A percentile compares a stretch with the other conserved stretches of the same genome.
Evolutionary conservation across 2,329 filamentous ascomycete species (phyloP).

Genomic region (Penicillium sp.): DNA sequence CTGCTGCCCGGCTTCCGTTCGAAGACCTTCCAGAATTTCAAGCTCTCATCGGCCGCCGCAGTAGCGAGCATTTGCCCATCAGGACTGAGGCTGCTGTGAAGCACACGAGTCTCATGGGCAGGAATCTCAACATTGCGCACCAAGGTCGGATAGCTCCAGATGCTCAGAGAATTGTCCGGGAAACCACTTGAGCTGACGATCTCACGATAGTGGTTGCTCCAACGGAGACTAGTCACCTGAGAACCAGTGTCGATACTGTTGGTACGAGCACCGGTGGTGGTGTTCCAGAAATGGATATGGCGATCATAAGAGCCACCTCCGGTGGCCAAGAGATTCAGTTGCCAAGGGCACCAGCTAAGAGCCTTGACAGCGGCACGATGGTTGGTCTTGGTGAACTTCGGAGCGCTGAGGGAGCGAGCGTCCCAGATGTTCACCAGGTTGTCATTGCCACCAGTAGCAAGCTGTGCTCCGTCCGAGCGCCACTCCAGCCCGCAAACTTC

Average conservation of each 20-base stretch:
- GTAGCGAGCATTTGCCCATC: conserved; percentile 98
- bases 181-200: conserved; percentile 97
- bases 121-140: conserved; percentile 98
- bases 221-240: conserved; percentile 93
- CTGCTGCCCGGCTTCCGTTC: conserved; percentile 90
- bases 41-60: conserved; percentile 90
- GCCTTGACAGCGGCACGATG: conserved; percentile 99
- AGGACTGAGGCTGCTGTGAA: conserved; percentile 95
- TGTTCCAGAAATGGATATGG: conserved; percentile 99
- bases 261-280: conserved; percentile 92
- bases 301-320: conserved; percentile 95
- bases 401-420: conserved; percentile 85
- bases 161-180: conserved; percentile 98
- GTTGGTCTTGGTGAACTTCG: conserved; percentile 99
- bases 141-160: conserved; percentile 97
- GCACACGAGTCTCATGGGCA: conserved; percentile 92
- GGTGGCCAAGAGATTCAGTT: conserved; percentile 93
- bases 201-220: conserved; percentile 97
- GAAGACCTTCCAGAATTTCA: conserved; percentile 99
- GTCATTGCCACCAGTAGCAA: conserved; percentile 97
- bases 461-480: conserved; percentile 93
- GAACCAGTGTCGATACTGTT: conserved; percentile 99
- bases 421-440: conserved; percentile 99
- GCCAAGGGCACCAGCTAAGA: conserved; percentile 98
- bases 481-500: conserved; percentile 98